phyloP scores from a whole-genome alignment of 768 basidiomycete species.

The Gloeophyllum trabeum region DNA sequence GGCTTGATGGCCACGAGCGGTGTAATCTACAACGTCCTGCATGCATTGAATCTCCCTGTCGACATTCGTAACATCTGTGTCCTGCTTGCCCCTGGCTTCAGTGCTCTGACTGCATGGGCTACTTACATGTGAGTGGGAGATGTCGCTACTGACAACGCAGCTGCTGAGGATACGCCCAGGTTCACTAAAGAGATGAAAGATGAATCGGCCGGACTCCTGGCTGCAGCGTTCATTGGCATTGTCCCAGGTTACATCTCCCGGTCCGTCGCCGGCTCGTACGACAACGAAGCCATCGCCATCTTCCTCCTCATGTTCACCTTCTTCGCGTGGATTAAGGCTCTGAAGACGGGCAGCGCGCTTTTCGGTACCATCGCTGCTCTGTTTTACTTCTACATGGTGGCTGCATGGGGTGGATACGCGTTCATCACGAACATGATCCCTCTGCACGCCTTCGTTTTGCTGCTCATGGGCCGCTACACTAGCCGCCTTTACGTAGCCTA shows the following conservation, averaged over 20 bases:
- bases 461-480: conserved; percentile 94
- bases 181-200: conserved; percentile 97
- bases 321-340: conserved; percentile 91
- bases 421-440: conserved; percentile 99
- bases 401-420: conserved; percentile 99
- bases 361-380: conserved; percentile 85
- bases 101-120: conserved; percentile 91
- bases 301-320: conserved; percentile 99
- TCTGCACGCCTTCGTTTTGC: conserved; percentile 85
- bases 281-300: conserved; percentile 99
- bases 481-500: conserved; percentile 90
- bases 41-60: conserved; percentile 84
- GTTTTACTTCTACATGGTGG: conserved; percentile 99
- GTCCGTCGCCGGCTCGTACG: conserved; percentile 97
- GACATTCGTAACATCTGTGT: conserved; percentile 98
- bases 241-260: conserved; percentile 98
- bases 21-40: conserved; percentile 89
- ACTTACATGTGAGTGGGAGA: conserved; percentile 71
- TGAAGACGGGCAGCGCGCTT: conserved; percentile 88
- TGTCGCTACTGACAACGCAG: neutral
- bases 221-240: conserved; percentile 96
- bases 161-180: conserved; percentile 27
- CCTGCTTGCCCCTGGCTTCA: conserved; percentile 92
- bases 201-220: conserved; percentile 89
- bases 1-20: conserved; percentile 98